These are phyloP conservation scores for Curvularia verruculosa DNA, from an alignment of 2,329 filamentous ascomycete species.

Conservation along the genomic window DNA sequence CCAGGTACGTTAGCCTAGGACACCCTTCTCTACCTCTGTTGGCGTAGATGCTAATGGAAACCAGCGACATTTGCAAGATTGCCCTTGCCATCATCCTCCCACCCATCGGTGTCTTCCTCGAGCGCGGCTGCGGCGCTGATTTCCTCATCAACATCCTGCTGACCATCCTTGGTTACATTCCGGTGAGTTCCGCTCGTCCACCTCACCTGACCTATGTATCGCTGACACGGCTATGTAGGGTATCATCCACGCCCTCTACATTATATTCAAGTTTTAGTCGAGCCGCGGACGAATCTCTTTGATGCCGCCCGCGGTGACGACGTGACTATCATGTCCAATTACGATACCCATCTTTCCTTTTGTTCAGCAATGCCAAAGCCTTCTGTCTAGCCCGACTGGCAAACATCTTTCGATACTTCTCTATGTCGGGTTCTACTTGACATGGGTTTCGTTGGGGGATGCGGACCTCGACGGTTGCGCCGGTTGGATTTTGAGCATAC, in stretches of 20 bases:
- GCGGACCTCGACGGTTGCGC: constrained; percentile 2
- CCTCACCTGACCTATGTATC: neutral
- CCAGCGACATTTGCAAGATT: constrained; percentile 76
- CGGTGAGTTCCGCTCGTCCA: constrained; percentile 51
- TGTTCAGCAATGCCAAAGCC: constrained; percentile 11
- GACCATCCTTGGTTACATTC: constrained; percentile 66
- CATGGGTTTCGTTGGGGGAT: constrained; percentile 2
- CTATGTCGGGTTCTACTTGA: neutral
- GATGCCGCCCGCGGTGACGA: constrained; percentile 14
- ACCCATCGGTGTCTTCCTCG: constrained; percentile 90
- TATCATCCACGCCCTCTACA: constrained; percentile 93
- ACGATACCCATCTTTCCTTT: constrained; percentile 44
- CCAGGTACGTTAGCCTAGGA: constrained; percentile 52
- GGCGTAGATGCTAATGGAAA: constrained; percentile 20
- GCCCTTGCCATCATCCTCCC: constrained; percentile 89
- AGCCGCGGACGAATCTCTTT: constrained; percentile 16
- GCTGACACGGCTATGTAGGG: constrained; percentile 47
- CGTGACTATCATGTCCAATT: constrained; percentile 24
- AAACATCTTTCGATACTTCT: constrained; percentile 4
- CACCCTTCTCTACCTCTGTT: neutral
- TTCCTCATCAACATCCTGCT: constrained; percentile 91
- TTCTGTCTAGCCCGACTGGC: constrained; percentile 1
- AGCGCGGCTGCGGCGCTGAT: constrained; percentile 86
- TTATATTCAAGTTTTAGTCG: constrained; percentile 84
- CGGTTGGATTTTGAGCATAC: constrained; percentile 14